Conservation (phyloP, 1,284 basidiomycete genomes). For the Irpex lacteus region DNA sequence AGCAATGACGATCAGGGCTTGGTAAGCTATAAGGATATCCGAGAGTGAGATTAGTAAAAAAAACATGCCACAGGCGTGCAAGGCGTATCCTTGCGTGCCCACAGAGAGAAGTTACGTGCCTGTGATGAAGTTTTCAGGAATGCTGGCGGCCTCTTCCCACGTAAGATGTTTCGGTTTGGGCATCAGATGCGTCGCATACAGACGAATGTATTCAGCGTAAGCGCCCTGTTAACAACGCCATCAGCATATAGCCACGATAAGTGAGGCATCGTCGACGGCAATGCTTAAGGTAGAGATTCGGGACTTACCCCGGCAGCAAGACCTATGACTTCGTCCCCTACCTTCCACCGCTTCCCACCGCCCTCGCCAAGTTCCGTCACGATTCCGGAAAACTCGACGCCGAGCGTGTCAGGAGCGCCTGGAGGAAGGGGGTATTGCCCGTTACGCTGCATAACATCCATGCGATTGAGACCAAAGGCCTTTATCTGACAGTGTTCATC, state of each 20-base stretch:
- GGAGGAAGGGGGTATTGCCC: slow-evolving; percentile 80
- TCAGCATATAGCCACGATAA: not conserved
- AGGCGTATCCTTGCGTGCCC: not conserved
- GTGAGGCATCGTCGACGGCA: not conserved
- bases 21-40: slow-evolving; percentile 57
- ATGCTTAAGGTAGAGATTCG: not conserved
- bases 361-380: slow-evolving; percentile 60
- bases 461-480: slow-evolving; percentile 85
- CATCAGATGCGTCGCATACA: slow-evolving; percentile 68
- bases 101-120: slow-evolving; percentile 40
- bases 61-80: too few relatives aligned
- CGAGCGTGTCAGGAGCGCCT: slow-evolving; percentile 76
- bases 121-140: slow-evolving; percentile 87
- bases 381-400: slow-evolving; percentile 88
- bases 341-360: slow-evolving; percentile 53
- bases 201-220: slow-evolving; percentile 86
- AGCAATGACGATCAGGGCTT: slow-evolving; percentile 73
- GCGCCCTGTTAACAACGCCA: slow-evolving; percentile 59
- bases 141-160: slow-evolving; percentile 82
- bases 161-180: slow-evolving; percentile 75
- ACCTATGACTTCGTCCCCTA: slow-evolving; percentile 87
- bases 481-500: slow-evolving; percentile 45
- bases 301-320: slow-evolving; percentile 62
- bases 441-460: slow-evolving; percentile 81
- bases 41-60: not conserved